Conservation (phyloP, 495 filamentous ascomycete genomes). For the Daldinia vernicosa region DNA sequence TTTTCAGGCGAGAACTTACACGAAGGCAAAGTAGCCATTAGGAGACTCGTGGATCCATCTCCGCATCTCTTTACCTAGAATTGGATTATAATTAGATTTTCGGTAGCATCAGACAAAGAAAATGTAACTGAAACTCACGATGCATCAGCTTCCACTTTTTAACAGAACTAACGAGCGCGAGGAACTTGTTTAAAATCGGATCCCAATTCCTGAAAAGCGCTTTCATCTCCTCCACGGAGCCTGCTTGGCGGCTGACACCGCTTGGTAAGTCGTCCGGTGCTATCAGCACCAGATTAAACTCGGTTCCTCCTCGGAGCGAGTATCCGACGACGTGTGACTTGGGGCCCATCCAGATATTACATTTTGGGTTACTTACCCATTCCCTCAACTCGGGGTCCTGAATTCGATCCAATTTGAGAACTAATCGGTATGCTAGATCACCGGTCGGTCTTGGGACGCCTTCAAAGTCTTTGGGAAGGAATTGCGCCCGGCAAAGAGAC, state of each 20-base stretch:
- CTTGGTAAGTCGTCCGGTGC: conserved; percentile 57
- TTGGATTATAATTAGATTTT: conserved; percentile 10
- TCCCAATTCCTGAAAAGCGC: conserved; percentile 60
- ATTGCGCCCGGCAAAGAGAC: conserved; percentile 53
- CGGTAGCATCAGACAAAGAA: background rate
- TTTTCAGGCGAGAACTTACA: conserved; percentile 31
- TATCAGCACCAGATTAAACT: conserved; percentile 65
- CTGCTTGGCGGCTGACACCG: conserved; percentile 49
- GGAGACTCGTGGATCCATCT: conserved; percentile 39
- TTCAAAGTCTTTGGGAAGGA: conserved; percentile 49
- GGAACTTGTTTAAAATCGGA: conserved; percentile 46
- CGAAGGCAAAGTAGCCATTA: conserved; percentile 38
- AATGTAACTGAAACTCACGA: conserved; percentile 35
- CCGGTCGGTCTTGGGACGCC: conserved; percentile 59
- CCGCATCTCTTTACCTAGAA: conserved; percentile 42
- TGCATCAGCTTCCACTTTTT: conserved; percentile 52
- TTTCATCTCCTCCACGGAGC: conserved; percentile 55
- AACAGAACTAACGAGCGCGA: conserved; percentile 38
- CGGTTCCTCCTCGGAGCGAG: conserved; percentile 56
- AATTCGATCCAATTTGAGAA: conserved; percentile 56
- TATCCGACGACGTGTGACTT: conserved; percentile 63
- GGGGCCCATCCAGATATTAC: conserved; percentile 74
- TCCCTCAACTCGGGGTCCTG: conserved; percentile 54
- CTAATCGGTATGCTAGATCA: conserved; percentile 64
- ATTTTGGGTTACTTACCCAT: conserved; percentile 59